A percentile compares a stretch with the other conserved stretches of the same genome.
These are phyloP conservation scores for Claviceps pazoutovae DNA, from an alignment of 2,329 filamentous ascomycete species.

Conservation along the genomic window DNA sequence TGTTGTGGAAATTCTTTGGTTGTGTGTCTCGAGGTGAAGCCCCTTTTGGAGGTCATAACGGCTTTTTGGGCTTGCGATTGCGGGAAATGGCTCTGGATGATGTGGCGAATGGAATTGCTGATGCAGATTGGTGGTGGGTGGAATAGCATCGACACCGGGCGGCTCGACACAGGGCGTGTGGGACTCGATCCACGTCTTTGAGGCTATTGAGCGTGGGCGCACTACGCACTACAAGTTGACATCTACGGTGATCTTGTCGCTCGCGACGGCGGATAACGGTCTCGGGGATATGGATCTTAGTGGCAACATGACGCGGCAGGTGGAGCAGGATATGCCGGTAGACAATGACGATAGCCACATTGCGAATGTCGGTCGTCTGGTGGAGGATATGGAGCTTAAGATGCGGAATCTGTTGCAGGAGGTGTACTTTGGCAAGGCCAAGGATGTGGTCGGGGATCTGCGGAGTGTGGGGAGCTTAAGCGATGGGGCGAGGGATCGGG, in stretches of 20 bases:
- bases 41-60: no score
- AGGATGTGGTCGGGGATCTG: slow-evolving; percentile 93
- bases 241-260: slow-evolving; percentile 84
- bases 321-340: slow-evolving; percentile 81
- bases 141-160: slow-evolving; percentile 48
- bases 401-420: slow-evolving; percentile 98
- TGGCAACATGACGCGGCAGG: slow-evolving; percentile 95
- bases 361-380: slow-evolving; percentile 81
- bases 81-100: no score
- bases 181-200: slow-evolving; percentile 98
- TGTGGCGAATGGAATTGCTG: no score
- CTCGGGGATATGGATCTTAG: slow-evolving; percentile 83
- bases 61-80: no score
- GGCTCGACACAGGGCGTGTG: slow-evolving; percentile 65
- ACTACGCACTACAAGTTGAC: slow-evolving; percentile 96
- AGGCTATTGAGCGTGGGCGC: slow-evolving; percentile 83
- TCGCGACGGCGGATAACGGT: slow-evolving; percentile 45
- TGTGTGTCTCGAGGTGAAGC: no score
- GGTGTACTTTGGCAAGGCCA: slow-evolving; percentile 98
- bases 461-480: slow-evolving; percentile 75
- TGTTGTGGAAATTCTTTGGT: no score
- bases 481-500: slow-evolving; percentile 69
- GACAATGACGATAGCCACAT: slow-evolving; percentile 89
- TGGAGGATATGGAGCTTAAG: slow-evolving; percentile 99
- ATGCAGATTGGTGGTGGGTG: no score